Evolutionary conservation across 2,329 filamentous ascomycete genomes (phyloP).

Genomic region (Emmonsiellopsis sp.): DNA sequence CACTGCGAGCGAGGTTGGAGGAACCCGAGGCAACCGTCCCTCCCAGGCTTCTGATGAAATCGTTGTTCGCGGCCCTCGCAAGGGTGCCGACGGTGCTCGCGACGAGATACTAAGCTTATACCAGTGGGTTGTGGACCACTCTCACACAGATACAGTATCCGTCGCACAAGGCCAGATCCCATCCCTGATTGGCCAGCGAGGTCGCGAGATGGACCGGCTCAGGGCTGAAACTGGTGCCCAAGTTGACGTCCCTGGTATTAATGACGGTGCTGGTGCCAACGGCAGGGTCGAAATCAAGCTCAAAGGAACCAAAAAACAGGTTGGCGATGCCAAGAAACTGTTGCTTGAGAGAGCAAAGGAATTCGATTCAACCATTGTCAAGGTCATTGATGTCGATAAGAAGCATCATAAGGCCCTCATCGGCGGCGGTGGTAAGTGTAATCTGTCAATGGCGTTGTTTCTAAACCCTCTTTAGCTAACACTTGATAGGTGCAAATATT

Average conservation of each 20-base stretch:
- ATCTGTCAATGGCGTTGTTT: not conserved
- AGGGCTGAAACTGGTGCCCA: slow-evolving; percentile 75
- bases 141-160: slow-evolving; percentile 66
- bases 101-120: slow-evolving; percentile 84
- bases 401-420: slow-evolving; percentile 89
- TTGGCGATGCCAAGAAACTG: slow-evolving; percentile 83
- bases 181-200: slow-evolving; percentile 85
- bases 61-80: slow-evolving; percentile 80
- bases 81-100: slow-evolving; percentile 82
- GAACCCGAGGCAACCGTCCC: slow-evolving; percentile 51
- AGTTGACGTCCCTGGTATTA: slow-evolving; percentile 80
- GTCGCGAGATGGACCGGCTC: slow-evolving; percentile 82
- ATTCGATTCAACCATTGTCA: slow-evolving; percentile 82
- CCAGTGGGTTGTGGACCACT: slow-evolving; percentile 85
- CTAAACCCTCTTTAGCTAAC: slow-evolving; percentile 29
- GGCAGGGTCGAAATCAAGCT: slow-evolving; percentile 77
- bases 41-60: slow-evolving; percentile 83
- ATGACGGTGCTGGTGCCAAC: slow-evolving; percentile 56
- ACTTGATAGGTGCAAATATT: slow-evolving; percentile 63
- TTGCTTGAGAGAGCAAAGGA: slow-evolving; percentile 76
- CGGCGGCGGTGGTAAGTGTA: slow-evolving; percentile 67
- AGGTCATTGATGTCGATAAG: slow-evolving; percentile 82
- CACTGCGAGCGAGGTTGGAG: slow-evolving; percentile 56
- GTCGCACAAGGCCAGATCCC: slow-evolving; percentile 88
- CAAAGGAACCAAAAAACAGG: slow-evolving; percentile 85